Evolutionary conservation across 441 rosid genomes (phyloP).

Genomic region (Hura crepitans): DNA sequence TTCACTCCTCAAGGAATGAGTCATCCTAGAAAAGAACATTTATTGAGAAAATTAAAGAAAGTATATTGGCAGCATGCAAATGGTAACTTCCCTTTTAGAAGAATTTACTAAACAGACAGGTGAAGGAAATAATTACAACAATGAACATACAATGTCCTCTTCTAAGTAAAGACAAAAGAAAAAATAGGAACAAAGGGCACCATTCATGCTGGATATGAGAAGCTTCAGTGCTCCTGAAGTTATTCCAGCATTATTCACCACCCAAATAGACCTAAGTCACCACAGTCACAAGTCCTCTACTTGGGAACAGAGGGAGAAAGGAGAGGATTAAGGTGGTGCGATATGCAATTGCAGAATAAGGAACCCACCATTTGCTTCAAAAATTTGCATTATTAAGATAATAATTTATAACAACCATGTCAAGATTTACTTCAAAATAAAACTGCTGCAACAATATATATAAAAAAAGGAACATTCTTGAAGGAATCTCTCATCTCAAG

Average conservation of each 20-base stretch:
- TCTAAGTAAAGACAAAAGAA: neutral
- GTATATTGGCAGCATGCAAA: neutral
- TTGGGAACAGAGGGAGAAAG: neutral
- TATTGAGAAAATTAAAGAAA: slow-evolving; percentile 10
- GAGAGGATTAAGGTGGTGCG: neutral
- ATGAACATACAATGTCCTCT: neutral
- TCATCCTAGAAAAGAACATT: slow-evolving; percentile 57
- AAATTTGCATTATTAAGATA: neutral
- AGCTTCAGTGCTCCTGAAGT: neutral
- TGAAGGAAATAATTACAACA: neutral
- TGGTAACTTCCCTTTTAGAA: neutral
- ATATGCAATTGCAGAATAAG: neutral
- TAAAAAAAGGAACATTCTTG: neutral
- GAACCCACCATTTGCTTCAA: neutral
- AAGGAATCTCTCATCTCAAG: neutral
- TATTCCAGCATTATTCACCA: neutral
- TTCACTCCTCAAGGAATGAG: slow-evolving; percentile 69
- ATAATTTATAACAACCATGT: slow-evolving; percentile 8
- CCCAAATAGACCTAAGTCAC: neutral
- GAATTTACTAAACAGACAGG: neutral
- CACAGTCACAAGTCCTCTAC: neutral
- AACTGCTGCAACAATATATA: neutral
- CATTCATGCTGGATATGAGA: neutral
- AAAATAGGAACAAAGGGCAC: neutral
- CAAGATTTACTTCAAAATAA: neutral